Evolutionary conservation across 1,284 basidiomycete species (phyloP).

Genomic region (Exobasidium rhododendri): DNA sequence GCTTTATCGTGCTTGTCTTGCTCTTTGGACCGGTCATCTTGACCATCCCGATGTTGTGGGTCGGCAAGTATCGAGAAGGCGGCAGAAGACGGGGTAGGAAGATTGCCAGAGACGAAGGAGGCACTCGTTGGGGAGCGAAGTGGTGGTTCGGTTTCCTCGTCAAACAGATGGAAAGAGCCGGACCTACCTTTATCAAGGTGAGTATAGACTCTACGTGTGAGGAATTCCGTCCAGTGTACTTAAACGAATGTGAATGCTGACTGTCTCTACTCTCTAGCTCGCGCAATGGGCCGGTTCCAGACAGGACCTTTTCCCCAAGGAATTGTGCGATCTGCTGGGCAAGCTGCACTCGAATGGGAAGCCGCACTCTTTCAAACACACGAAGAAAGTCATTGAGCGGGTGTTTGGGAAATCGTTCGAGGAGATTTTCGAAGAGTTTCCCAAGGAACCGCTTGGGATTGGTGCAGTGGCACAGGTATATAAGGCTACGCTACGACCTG

Average conservation of each 20-base stretch:
- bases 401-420: slow-evolving; percentile 72
- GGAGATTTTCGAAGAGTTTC: slow-evolving; percentile 88
- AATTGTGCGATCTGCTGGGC: slow-evolving; percentile 82
- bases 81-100: slow-evolving; percentile 30
- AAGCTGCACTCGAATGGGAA: slow-evolving; percentile 83
- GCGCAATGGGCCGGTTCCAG: slow-evolving; percentile 98
- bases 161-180: slow-evolving; percentile 84
- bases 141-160: slow-evolving; percentile 96
- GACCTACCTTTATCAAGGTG: slow-evolving; percentile 89
- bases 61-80: slow-evolving; percentile 59
- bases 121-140: slow-evolving; percentile 47
- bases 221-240: neutral
- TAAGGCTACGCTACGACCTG: slow-evolving; percentile 74
- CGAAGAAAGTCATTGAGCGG: slow-evolving; percentile 74
- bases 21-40: slow-evolving; percentile 87
- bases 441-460: slow-evolving; percentile 83
- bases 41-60: slow-evolving; percentile 75
- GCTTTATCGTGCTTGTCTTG: slow-evolving; percentile 78
- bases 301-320: slow-evolving; percentile 86
- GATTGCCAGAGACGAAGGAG: slow-evolving; percentile 29
- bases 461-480: slow-evolving; percentile 97
- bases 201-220: too few species aligned
- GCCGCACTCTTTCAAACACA: slow-evolving; percentile 78
- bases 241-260: neutral
- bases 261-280: slow-evolving; percentile 60